Percentiles rank a stretch among this genome's conserved stretches.
Conservation (phyloP, 345 rosid genomes). For the Rhizophora apiculata region DNA sequence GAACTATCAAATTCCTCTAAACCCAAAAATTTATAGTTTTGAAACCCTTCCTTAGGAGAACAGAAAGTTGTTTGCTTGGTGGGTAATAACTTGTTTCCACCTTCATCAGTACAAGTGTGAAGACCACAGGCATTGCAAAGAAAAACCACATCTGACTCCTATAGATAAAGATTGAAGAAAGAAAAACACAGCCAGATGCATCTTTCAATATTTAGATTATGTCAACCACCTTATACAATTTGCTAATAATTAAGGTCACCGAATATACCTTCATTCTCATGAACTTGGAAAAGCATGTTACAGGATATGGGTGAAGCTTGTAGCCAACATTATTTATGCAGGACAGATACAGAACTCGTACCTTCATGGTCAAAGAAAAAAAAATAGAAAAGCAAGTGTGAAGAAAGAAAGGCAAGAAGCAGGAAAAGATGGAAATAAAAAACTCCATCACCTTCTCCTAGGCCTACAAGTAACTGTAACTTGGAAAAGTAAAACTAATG, state of each 20-base stretch:
- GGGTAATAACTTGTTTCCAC: slow-evolving; percentile 53
- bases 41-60: slow-evolving; percentile 43
- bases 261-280: slow-evolving; percentile 66
- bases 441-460: neutral
- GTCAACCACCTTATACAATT: neutral
- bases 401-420: neutral
- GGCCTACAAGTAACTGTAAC: no score
- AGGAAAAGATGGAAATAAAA: neutral
- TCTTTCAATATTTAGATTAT: slow-evolving; percentile 8
- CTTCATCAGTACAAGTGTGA: slow-evolving; percentile 47
- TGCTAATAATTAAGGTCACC: neutral
- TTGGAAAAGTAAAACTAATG: no score
- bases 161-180: neutral
- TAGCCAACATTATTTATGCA: slow-evolving; percentile 70
- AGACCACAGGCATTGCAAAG: slow-evolving; percentile 82
- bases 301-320: slow-evolving; percentile 92
- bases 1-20: slow-evolving; percentile 31
- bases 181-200: slow-evolving; percentile 1
- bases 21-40: slow-evolving; percentile 43
- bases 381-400: neutral
- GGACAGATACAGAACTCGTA: slow-evolving; percentile 56
- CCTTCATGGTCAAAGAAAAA: slow-evolving; percentile 32
- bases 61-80: slow-evolving; percentile 65
- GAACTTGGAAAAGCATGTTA: slow-evolving; percentile 50
- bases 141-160: slow-evolving; percentile 69